phyloP scores from a whole-genome alignment of 192 early-diverging fungal genomes.

The Funneliformis mosseae region DNA sequence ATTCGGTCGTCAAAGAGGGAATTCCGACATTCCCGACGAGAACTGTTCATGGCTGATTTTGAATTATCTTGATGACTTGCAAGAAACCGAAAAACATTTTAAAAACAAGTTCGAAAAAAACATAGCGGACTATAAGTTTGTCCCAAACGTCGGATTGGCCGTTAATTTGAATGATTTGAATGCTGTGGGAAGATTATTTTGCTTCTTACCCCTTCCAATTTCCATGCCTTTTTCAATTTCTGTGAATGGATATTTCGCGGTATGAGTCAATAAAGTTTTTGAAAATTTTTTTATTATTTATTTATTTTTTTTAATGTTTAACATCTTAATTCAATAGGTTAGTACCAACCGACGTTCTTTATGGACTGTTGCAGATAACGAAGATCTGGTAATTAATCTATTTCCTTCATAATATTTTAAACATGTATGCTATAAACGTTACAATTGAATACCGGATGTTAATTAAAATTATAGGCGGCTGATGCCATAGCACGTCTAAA shows the following conservation, averaged over 20 bases:
- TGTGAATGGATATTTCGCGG: conserved; percentile 1
- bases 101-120: not conserved
- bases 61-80: not conserved
- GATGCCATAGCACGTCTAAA: not conserved
- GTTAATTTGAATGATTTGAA: not conserved
- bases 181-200: not conserved
- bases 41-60: not conserved
- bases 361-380: not conserved
- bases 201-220: not conserved
- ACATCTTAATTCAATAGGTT: not conserved
- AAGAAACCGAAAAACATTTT: not conserved
- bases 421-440: too few relatives aligned
- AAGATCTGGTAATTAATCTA: not conserved
- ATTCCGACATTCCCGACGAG: not conserved
- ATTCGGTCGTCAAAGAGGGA: not conserved
- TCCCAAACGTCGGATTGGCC: not conserved
- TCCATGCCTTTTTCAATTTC: not conserved
- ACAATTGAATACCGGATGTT: not conserved
- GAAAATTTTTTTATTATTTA: not conserved
- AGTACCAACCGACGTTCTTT: not conserved
- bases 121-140: not conserved
- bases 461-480: not conserved
- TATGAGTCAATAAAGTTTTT: not conserved
- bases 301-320: too few relatives aligned
- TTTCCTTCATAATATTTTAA: not conserved